phyloP scores from a whole-genome alignment of 306 rosid species.

The Trifolium repens region DNA sequence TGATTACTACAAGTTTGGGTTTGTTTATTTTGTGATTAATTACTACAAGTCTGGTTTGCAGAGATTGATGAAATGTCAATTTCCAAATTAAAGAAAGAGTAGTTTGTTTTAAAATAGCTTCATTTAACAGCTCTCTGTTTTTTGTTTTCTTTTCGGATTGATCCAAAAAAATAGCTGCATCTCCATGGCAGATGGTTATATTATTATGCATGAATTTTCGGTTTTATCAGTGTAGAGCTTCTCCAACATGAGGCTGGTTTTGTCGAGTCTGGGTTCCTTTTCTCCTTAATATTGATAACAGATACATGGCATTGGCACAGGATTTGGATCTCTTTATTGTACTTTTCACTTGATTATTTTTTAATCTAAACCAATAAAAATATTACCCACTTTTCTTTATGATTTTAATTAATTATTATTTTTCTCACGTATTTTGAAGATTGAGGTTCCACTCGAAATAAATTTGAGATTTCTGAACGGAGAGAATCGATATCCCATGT shows the following conservation, averaged over 20 bases:
- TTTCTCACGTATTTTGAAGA: too few species aligned
- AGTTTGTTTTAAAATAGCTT: background rate
- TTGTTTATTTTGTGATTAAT: background rate
- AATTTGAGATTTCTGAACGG: too few species aligned
- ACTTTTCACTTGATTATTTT: too few species aligned
- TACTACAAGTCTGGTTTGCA: constrained; percentile 32
- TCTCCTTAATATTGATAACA: background rate
- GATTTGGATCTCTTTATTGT: too few species aligned
- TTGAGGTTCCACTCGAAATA: too few species aligned
- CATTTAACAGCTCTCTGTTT: background rate
- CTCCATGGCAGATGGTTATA: background rate
- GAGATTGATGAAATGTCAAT: background rate
- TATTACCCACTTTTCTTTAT: too few species aligned
- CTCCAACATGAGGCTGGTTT: background rate
- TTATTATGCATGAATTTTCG: background rate
- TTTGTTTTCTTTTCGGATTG: background rate
- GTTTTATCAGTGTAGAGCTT: background rate
- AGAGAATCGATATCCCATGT: too few species aligned
- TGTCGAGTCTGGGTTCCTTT: background rate
- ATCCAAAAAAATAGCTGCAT: background rate
- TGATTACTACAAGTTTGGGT: constrained; percentile 38
- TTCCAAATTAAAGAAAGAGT: background rate
- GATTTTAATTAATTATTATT: too few species aligned
- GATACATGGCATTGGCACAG: background rate
- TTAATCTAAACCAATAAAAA: too few species aligned